Percentiles rank a stretch among this genome's conserved stretches.
Conservation (phyloP, 331 rosid genomes). For the Malus hybrid region DNA sequence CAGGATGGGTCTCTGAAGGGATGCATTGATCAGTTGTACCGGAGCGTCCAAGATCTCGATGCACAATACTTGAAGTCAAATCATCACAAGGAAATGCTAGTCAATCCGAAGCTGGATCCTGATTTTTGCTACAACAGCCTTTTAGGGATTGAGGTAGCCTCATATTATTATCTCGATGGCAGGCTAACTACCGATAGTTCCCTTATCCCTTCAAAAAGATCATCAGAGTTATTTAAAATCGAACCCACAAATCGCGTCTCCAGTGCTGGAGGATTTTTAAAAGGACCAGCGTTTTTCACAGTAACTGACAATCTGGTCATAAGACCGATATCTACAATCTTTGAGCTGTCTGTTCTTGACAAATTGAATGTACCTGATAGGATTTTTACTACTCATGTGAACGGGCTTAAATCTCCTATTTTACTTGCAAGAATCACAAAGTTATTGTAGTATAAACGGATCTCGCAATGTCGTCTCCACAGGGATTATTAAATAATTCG, state of each 20-base stretch:
- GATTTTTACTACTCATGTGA: no score
- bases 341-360: neutral
- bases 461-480: no score
- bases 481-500: no score
- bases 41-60: neutral
- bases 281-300: neutral
- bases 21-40: neutral
- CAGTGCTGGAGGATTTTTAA: neutral
- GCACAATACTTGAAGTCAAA: neutral
- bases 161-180: neutral
- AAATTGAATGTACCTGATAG: slow-evolving; percentile 1
- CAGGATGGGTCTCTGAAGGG: neutral
- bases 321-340: neutral
- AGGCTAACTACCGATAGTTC: neutral
- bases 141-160: slow-evolving; percentile 1
- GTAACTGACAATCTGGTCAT: neutral
- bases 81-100: neutral
- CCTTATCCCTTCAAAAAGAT: no score
- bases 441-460: no score
- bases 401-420: no score
- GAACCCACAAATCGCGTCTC: neutral
- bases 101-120: neutral
- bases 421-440: no score
- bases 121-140: neutral
- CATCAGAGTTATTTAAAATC: neutral